Percentiles rank a stretch among this genome's conserved stretches.
These are phyloP conservation scores for Bimuria novae-zelandiae DNA, from an alignment of 2,329 filamentous ascomycete species.

Conservation along the genomic window DNA sequence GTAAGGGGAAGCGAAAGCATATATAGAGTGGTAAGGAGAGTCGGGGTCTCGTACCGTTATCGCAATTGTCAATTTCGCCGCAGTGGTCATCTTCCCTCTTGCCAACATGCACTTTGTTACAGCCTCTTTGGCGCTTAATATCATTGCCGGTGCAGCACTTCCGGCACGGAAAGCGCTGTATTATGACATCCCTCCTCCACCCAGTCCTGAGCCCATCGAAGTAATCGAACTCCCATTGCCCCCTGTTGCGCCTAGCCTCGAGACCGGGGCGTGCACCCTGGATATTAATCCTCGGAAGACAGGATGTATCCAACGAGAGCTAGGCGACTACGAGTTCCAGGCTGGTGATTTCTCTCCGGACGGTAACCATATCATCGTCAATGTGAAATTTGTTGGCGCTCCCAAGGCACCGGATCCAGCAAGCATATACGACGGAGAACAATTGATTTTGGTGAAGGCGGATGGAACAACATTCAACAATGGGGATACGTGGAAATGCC, in stretches of 20 bases:
- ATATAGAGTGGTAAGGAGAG: neutral
- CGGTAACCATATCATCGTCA: slow-evolving; percentile 50
- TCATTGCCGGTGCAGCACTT: neutral
- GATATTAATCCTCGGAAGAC: slow-evolving; percentile 42
- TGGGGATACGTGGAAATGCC: slow-evolving; percentile 55
- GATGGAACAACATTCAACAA: slow-evolving; percentile 50
- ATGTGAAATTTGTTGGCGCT: slow-evolving; percentile 50
- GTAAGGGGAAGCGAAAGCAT: neutral
- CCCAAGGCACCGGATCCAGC: slow-evolving; percentile 45
- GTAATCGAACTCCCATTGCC: slow-evolving; percentile 46
- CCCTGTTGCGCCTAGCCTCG: slow-evolving; percentile 32
- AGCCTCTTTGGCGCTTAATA: neutral
- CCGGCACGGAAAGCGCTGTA: neutral
- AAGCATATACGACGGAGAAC: slow-evolving; percentile 50
- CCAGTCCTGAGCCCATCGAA: slow-evolving; percentile 40
- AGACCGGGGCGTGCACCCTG: slow-evolving; percentile 36
- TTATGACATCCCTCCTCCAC: slow-evolving; percentile 1
- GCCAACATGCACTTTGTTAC: neutral
- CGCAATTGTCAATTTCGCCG: neutral
- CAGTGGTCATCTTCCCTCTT: neutral
- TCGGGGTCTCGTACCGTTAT: slow-evolving; percentile 8
- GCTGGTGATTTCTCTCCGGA: slow-evolving; percentile 49
- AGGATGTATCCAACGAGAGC: slow-evolving; percentile 42
- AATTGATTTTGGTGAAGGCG: slow-evolving; percentile 49
- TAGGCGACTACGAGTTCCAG: slow-evolving; percentile 22